Evolutionary conservation across 768 basidiomycete species (phyloP).

Genomic region (Lactifluus pinguis): DNA sequence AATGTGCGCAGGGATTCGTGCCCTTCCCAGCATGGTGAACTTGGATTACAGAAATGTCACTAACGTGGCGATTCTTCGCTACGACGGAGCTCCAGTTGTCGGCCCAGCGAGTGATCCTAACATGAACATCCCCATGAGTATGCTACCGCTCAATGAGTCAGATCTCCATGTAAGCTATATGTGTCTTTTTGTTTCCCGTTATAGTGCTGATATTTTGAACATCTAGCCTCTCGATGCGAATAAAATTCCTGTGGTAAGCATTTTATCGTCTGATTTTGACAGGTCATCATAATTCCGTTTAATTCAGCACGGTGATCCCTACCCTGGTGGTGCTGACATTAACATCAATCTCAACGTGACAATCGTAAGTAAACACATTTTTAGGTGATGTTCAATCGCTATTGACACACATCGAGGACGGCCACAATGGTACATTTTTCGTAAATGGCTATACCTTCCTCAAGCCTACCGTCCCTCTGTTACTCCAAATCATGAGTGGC

Average conservation of each 20-base stretch:
- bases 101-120: slow-evolving; percentile 2
- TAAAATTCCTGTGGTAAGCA: background rate
- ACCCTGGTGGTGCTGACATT: slow-evolving; percentile 3
- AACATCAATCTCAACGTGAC: background rate
- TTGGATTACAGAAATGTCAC: background rate
- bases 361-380: background rate
- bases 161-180: background rate
- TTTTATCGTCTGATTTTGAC: background rate
- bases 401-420: background rate
- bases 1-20: slow-evolving; percentile 5
- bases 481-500: slow-evolving; percentile 52
- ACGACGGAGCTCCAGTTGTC: background rate
- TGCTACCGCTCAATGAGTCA: background rate
- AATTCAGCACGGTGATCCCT: background rate
- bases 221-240: background rate
- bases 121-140: background rate
- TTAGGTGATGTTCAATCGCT: too few relatives aligned
- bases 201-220: background rate
- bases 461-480: slow-evolving; percentile 38
- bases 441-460: slow-evolving; percentile 31
- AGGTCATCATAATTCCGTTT: background rate
- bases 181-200: too few relatives aligned
- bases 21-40: background rate
- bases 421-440: slow-evolving; percentile 20
- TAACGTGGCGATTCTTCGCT: slow-evolving; percentile 19